Evolutionary conservation across 345 rosid genomes (phyloP).

Genomic region (Hibiscus mutabilis): DNA sequence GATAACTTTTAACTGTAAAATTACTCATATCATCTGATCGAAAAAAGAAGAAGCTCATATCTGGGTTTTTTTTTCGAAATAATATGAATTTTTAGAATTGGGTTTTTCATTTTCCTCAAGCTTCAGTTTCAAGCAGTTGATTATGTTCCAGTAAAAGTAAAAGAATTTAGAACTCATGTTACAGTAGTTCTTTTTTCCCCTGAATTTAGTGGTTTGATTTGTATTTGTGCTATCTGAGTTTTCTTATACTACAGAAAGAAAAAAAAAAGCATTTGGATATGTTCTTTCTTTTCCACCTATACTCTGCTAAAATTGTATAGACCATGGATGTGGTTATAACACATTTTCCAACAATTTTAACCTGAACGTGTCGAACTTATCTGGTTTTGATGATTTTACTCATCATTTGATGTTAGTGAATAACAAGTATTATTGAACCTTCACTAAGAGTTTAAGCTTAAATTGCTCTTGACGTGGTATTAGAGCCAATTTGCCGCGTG

Average conservation of each 20-base stretch:
- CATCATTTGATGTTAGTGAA: background rate
- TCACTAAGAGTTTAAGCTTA: slow-evolving; percentile 1
- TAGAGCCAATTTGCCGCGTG: background rate
- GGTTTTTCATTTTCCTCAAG: background rate
- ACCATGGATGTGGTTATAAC: background rate
- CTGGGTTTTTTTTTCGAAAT: background rate
- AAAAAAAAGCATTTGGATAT: background rate
- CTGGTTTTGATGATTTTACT: background rate
- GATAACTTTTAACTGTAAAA: background rate
- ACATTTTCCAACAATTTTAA: background rate
- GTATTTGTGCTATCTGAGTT: background rate
- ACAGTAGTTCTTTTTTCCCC: background rate
- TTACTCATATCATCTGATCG: too few species aligned
- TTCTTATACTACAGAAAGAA: background rate
- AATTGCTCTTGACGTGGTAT: background rate
- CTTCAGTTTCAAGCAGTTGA: background rate
- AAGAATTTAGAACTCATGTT: background rate
- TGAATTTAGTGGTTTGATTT: background rate
- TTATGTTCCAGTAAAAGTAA: background rate
- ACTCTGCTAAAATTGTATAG: background rate
- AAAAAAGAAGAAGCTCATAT: too few species aligned
- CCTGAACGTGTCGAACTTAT: background rate
- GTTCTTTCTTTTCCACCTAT: background rate
- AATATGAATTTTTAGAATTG: background rate
- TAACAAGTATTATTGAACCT: background rate